Evolutionary conservation across 2,329 filamentous ascomycete species (phyloP), one percentile per base, ranked within the genome.

Genomic region (Amauroascus niger): DNA sequence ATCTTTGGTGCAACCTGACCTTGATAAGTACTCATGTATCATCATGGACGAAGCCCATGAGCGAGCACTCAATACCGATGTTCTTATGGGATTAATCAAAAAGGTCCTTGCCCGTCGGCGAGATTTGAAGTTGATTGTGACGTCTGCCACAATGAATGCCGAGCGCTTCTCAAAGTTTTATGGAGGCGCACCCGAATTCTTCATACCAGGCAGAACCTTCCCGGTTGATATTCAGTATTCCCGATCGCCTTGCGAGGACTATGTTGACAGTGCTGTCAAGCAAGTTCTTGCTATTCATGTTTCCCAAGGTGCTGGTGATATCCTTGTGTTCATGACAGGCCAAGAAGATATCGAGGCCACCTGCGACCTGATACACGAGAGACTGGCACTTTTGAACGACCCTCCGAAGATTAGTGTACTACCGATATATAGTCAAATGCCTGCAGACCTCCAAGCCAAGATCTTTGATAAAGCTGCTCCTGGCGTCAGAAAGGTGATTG

Each of bases 41-140:
- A 98, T 98, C 70, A 98, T 98, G 93, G 93, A 98, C 66, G 93
- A 98, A 74, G 94, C 93, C 3, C 93, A 98, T 77, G 93, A 98
- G 70, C 81, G 93, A 68, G 91, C 93, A 1, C 73, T 98, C 48
- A 97, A 98, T 65, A 98, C 93, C 0, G 93, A 98, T 68, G 91
- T 98, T 16, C 74, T 98, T 13, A 95, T 98, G 87, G 93, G 93
- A 0, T 73, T 98, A 26, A 91, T 98, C 73, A 98, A 97, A 69
- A 98, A 98, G 71, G 91, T 98, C 3, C 74, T 98, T 45, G 86
- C 91, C 58, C 79, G 91, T 50, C 81, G 94, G 56, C 81, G 89
- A 63, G 93, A 98, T 64, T 75, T 98, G 46, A 98, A 97, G 69
- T 76, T 98, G 46, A 97, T 98, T 56, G 91, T 98, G 50, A 98